These are phyloP conservation scores for Backusella parvicylindrica DNA, from an alignment of 192 early-diverging fungal genomes.

Conservation along the genomic window DNA sequence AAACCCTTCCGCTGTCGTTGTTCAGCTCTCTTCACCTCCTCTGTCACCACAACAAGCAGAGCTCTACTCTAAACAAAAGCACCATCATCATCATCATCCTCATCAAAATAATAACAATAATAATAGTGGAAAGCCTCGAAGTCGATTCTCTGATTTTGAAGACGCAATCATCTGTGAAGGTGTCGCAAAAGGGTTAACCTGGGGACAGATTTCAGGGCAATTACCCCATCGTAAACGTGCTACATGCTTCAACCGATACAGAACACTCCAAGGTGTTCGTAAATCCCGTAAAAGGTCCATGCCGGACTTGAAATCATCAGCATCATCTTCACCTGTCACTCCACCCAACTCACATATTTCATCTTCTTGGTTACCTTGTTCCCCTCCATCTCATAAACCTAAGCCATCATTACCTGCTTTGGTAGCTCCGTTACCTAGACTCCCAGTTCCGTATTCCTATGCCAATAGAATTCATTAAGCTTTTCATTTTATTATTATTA, in stretches of 20 bases:
- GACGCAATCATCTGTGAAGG: slow-evolving; percentile 34
- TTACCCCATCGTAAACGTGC: slow-evolving; percentile 36
- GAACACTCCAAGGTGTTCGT: slow-evolving; percentile 31
- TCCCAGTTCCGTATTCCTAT: slow-evolving; percentile 8
- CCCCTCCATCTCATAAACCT: not conserved
- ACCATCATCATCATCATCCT: not conserved
- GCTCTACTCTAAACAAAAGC: not conserved
- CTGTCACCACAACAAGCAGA: slow-evolving; percentile 4
- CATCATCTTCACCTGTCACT: slow-evolving; percentile 1
- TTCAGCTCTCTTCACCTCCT: not conserved
- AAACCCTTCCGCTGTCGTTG: slow-evolving; percentile 2
- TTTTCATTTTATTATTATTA: not conserved
- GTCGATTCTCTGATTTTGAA: slow-evolving; percentile 32
- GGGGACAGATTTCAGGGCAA: slow-evolving; percentile 35
- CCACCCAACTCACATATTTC: slow-evolving; percentile 5
- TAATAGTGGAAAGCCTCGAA: slow-evolving; percentile 23
- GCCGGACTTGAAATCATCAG: not conserved
- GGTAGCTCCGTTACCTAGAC: slow-evolving; percentile 7
- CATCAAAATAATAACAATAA: not conserved
- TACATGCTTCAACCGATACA: slow-evolving; percentile 36
- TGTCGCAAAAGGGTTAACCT: slow-evolving; percentile 35
- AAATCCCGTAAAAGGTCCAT: slow-evolving; percentile 28
- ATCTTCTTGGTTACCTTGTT: not conserved
- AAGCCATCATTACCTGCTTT: not conserved
- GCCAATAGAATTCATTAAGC: slow-evolving; percentile 9